Evolutionary conservation across 441 rosid genomes (phyloP).

Genomic region (Euphorbia celastroides): DNA sequence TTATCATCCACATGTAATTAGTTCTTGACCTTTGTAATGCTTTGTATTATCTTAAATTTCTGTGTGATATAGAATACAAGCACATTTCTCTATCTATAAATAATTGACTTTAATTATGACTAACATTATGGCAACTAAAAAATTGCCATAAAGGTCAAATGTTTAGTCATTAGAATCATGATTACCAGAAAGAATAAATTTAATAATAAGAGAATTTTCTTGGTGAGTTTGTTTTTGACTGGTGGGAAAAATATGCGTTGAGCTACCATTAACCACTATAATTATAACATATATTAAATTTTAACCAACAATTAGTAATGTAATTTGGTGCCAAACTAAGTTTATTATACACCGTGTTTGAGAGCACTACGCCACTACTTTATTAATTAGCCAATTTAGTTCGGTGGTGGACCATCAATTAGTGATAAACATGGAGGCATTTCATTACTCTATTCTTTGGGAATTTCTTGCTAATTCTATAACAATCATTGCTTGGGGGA

Average conservation of each 20-base stretch:
- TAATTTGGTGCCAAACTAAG: background rate
- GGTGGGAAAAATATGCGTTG: background rate
- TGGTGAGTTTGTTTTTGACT: no score
- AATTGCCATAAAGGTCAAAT: no score
- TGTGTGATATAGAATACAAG: no score
- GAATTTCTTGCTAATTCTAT: background rate
- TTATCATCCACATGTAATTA: no score
- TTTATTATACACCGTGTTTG: background rate
- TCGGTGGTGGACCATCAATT: background rate
- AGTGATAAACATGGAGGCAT: background rate
- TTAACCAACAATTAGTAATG: background rate
- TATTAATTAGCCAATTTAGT: background rate
- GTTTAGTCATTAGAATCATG: no score
- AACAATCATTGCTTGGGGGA: background rate
- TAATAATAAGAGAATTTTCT: no score
- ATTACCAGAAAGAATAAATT: no score
- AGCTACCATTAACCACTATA: background rate
- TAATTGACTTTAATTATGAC: no score
- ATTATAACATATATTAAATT: no score
- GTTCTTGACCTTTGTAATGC: no score
- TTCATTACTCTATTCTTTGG: background rate
- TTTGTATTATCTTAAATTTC: no score
- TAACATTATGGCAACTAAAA: background rate
- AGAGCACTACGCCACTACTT: background rate
- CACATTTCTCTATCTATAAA: no score